These are phyloP conservation scores for Thielaviopsis populi DNA, from an alignment of 2,329 filamentous ascomycete genomes.

Conservation along the genomic window DNA sequence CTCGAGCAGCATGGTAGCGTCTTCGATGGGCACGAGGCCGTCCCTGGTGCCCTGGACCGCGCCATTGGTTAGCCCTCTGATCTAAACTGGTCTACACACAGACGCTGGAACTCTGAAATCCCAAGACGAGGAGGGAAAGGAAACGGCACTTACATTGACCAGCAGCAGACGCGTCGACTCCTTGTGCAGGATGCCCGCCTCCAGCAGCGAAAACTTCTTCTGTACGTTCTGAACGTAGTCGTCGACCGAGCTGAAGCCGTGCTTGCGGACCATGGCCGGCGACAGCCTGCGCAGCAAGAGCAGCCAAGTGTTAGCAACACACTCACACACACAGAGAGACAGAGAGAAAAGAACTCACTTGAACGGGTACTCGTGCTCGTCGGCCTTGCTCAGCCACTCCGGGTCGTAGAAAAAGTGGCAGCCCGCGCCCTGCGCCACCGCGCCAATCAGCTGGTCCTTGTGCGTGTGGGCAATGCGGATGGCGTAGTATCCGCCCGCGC, in stretches of 20 bases:
- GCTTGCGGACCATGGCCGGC: constrained; percentile 44
- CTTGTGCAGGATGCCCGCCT: constrained; percentile 40
- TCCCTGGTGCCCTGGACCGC: constrained; percentile 40
- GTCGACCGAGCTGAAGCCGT: constrained; percentile 42
- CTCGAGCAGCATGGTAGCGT: constrained; percentile 49
- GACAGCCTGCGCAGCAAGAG: constrained; percentile 27
- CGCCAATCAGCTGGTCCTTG: constrained; percentile 34
- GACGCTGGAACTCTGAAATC: no score
- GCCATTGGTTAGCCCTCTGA: neutral
- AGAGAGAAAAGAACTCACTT: constrained; percentile 23
- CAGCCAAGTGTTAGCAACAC: constrained; percentile 7
- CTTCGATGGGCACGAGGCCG: constrained; percentile 53
- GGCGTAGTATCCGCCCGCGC: constrained; percentile 53
- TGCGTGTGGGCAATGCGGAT: constrained; percentile 56
- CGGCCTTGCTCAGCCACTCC: constrained; percentile 43
- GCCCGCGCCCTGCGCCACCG: constrained; percentile 43
- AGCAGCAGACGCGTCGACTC: constrained; percentile 43
- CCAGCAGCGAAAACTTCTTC: constrained; percentile 47
- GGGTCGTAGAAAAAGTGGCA: constrained; percentile 39
- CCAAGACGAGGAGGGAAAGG: no score
- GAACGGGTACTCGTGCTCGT: constrained; percentile 54
- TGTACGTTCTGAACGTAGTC: constrained; percentile 40
- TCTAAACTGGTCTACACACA: no score
- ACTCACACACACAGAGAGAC: neutral
- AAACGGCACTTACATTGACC: constrained; percentile 36